A percentile compares a stretch with the other conserved stretches of the same genome.
phyloP scores from a whole-genome alignment of 2,329 filamentous ascomycete genomes.

The Cadophora gregata region DNA sequence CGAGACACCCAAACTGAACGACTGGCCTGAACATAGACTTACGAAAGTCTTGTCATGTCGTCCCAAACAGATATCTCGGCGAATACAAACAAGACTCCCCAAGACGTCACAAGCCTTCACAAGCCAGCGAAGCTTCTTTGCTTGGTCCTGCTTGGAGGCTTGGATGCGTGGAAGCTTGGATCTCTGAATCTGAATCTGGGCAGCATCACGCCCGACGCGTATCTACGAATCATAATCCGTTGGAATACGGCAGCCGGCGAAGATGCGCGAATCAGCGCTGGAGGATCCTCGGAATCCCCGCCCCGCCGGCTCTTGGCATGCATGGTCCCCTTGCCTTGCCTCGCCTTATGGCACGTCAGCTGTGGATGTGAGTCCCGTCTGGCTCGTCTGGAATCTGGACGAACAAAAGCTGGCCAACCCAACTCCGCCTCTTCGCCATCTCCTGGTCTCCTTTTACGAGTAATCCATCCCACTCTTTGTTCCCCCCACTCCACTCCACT shows the following conservation, averaged over 20 bases:
- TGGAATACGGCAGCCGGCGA: neutral
- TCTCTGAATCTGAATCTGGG: neutral
- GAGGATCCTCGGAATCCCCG: neutral
- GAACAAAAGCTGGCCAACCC: neutral
- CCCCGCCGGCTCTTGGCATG: neutral
- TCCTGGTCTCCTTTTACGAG: no score
- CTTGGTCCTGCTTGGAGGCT: neutral
- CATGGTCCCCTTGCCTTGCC: neutral
- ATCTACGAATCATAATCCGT: neutral
- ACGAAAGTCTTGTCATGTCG: neutral
- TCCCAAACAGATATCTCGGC: neutral
- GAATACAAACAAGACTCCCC: neutral
- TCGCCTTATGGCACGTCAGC: neutral
- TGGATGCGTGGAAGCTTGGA: no score
- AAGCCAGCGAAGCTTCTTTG: neutral
- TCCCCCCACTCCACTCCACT: neutral
- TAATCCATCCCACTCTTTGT: neutral
- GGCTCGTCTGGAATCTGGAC: neutral
- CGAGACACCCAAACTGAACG: neutral
- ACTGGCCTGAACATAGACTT: neutral
- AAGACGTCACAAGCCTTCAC: neutral
- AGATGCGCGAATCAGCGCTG: neutral
- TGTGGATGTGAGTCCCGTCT: neutral
- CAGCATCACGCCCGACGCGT: neutral
- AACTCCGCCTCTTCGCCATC: conserved; percentile 1